Evolutionary conservation across 1,139 yeast species (phyloP), one percentile per base, ranked within the genome.

Genomic region (Spencermartinsiella ligniputridi): DNA sequence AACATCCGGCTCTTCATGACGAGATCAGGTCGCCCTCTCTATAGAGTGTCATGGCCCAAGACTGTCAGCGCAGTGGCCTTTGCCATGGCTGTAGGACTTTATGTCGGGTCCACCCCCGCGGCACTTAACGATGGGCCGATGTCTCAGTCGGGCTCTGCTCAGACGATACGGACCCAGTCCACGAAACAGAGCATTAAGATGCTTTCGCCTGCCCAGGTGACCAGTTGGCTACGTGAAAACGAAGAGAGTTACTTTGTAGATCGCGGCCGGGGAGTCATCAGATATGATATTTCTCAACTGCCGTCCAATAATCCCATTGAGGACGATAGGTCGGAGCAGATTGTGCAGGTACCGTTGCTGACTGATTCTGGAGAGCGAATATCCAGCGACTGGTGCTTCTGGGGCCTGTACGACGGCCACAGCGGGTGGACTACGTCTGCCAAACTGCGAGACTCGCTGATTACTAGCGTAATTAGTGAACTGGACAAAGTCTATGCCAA

Each of bases 381-480:
- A 2, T 72, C 77, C 37, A 76, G 94, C 0, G 97, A 90, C 63
- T 84, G 97, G 86, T 84, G 86, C 78, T 88, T 92, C 60, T 94
- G 95, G 76, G 96, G 97, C 2, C 79, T 94, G 0, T 92, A 83
- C 63, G 98, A 92, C 65, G 99, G 99, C 11, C 99, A 92, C 64
- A 89, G 96, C 2, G 98, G 99, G 16, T 89, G 96, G 82, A 86
- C 87, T 49, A 94, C 98, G 1, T 81, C 94, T 49, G 78, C 88
- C 27, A 86, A 83, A 61, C 74, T 92, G 50, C 76, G 95, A 49
- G 94, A 87, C 52, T 81, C 82, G 53, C 72, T 92, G 55, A 81
- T 92, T 25, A 78, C 79, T 46, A 78, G 76, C 54, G 94, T 92
- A 13, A 77, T 89, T n/a, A 73, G 75, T 24, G 95, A 89, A 57